These are phyloP conservation scores for Talaromyces trachyspermus DNA, from an alignment of 495 filamentous ascomycete species.

Conservation along the genomic window DNA sequence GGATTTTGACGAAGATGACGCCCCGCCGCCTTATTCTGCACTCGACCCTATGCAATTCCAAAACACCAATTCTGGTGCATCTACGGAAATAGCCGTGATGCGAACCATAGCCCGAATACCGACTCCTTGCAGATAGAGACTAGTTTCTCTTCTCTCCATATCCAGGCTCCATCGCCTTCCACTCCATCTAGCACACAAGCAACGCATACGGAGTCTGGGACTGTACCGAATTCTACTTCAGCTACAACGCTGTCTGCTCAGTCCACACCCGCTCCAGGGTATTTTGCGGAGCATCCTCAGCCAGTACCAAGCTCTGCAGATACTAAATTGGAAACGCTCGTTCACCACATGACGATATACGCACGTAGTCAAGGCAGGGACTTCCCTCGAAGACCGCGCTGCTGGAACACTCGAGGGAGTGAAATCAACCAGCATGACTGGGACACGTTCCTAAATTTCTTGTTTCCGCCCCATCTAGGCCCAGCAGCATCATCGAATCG, in stretches of 20 bases:
- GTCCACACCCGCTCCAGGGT: conserved; percentile 36
- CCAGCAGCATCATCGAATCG: conserved; percentile 32
- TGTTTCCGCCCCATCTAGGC: conserved; percentile 37
- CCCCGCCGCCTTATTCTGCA: conserved; percentile 38
- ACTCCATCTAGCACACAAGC: neutral
- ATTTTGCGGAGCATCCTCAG: conserved; percentile 36
- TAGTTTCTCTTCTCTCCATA: neutral
- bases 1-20: conserved; percentile 23
- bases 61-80: neutral
- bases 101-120: neutral
- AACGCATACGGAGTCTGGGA: no score
- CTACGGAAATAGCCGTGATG: neutral
- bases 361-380: conserved; percentile 39
- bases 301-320: conserved; percentile 8
- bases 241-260: conserved; percentile 19
- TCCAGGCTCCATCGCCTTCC: neutral
- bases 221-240: no score
- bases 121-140: neutral
- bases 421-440: conserved; percentile 44
- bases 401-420: conserved; percentile 28
- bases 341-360: conserved; percentile 38
- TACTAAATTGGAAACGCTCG: conserved; percentile 19
- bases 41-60: conserved; percentile 31
- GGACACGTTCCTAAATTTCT: conserved; percentile 42
- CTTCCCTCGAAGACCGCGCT: conserved; percentile 38